Conservation (phyloP, 352 stramenopile genomes). For the Globisporangium okanoganense region DNA sequence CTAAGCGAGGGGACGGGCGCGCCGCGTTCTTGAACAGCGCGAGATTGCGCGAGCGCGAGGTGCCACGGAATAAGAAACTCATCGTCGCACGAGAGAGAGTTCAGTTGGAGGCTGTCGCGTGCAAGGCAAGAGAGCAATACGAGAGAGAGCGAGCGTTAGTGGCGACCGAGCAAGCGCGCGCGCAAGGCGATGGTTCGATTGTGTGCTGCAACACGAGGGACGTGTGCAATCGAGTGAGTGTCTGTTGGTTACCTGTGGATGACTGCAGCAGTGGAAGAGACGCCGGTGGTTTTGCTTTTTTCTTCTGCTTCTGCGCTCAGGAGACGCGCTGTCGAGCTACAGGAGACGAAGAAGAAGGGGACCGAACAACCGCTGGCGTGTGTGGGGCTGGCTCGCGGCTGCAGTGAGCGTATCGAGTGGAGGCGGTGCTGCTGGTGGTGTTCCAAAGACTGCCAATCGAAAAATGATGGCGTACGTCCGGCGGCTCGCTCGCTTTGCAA, state of each 20-base stretch:
- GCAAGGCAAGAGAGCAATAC: neutral
- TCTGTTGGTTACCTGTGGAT: neutral
- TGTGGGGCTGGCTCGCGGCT: neutral
- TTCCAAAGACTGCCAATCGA: conserved; percentile 19
- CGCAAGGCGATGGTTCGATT: conserved; percentile 9
- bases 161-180: neutral
- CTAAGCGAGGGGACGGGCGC: conserved; percentile 23
- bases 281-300: conserved; percentile 1
- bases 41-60: conserved; percentile 17
- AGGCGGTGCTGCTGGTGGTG: neutral
- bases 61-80: conserved; percentile 39
- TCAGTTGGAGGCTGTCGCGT: conserved; percentile 9
- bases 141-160: neutral
- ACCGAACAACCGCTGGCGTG: neutral
- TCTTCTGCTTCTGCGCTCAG: neutral
- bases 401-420: neutral
- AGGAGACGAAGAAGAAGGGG: neutral
- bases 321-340: conserved; percentile 3
- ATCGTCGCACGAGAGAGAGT: conserved; percentile 23
- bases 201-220: neutral
- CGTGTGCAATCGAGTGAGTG: neutral
- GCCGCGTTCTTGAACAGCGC: conserved; percentile 32
- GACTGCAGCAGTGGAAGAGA: neutral
- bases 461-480: conserved; percentile 19
- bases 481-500: neutral